These are phyloP conservation scores for Murraya koenigii DNA, from an alignment of 345 rosid genomes.

Conservation along the genomic window DNA sequence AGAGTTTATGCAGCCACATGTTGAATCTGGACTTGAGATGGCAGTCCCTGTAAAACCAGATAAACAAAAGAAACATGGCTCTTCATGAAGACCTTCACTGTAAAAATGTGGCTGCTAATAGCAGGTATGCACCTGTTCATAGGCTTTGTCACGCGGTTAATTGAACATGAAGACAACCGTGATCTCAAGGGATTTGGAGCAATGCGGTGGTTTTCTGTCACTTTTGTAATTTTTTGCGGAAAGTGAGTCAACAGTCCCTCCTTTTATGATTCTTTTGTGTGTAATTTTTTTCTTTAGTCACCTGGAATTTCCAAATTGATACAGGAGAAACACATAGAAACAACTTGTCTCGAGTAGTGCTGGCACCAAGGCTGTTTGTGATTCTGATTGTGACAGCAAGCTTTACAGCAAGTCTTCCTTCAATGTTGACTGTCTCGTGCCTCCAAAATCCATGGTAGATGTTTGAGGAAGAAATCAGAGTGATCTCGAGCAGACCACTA, in stretches of 20 bases:
- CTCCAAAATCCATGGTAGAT: too few relatives aligned
- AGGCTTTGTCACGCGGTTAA: slow-evolving; percentile 27
- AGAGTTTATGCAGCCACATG: slow-evolving; percentile 32
- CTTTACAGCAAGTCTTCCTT: slow-evolving; percentile 26
- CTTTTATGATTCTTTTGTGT: neutral
- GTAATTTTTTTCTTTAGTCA: neutral
- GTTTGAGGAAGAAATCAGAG: too few relatives aligned
- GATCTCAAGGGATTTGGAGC: slow-evolving; percentile 22
- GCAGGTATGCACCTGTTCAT: slow-evolving; percentile 21
- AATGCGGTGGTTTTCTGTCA: slow-evolving; percentile 26
- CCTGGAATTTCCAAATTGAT: neutral
- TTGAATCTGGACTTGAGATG: slow-evolving; percentile 33
- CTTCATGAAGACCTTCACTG: too few relatives aligned
- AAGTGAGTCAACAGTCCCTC: slow-evolving; percentile 12
- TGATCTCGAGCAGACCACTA: too few relatives aligned
- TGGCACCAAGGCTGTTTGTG: slow-evolving; percentile 30
- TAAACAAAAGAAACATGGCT: slow-evolving; percentile 17
- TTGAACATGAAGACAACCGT: slow-evolving; percentile 23
- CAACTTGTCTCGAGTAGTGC: slow-evolving; percentile 18
- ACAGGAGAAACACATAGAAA: slow-evolving; percentile 23
- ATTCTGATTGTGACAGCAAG: slow-evolving; percentile 23
- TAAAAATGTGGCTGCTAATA: slow-evolving; percentile 31
- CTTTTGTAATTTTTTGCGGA: slow-evolving; percentile 24
- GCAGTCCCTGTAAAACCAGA: slow-evolving; percentile 21
- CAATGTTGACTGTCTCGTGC: slow-evolving; percentile 19